Percentiles rank a stretch among this genome's conserved stretches.
These are phyloP conservation scores for Paramecium sexaurelia DNA, from an alignment of 73 alveolate species.

Conservation along the genomic window DNA sequence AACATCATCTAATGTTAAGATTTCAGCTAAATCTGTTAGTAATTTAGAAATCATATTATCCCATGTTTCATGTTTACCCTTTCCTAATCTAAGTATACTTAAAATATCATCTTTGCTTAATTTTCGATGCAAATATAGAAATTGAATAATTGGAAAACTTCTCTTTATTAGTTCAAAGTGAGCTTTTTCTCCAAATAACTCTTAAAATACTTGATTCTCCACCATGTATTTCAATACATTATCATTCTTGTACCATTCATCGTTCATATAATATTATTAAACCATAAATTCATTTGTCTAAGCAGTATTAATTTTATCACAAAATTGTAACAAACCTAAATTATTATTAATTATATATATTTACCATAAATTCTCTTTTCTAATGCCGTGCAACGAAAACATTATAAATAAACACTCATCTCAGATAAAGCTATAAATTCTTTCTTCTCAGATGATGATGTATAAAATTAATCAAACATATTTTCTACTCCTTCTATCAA, in stretches of 20 bases:
- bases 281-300: background rate
- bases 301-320: conserved; percentile 34
- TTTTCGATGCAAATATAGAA: background rate
- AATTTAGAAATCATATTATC: conserved; percentile 32
- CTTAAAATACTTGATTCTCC: background rate
- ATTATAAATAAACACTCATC: background rate
- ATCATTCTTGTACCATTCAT: conserved; percentile 36
- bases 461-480: background rate
- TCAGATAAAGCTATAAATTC: background rate
- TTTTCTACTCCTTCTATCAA: background rate
- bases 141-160: conserved; percentile 41
- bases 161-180: conserved; percentile 52
- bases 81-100: background rate
- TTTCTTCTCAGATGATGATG: background rate
- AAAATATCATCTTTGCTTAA: conserved; percentile 6
- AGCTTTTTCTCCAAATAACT: conserved; percentile 53
- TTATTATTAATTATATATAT: background rate
- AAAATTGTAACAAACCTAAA: background rate
- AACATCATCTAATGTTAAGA: background rate
- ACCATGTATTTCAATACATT: background rate
- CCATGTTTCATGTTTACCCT: conserved; percentile 55
- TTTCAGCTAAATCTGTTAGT: conserved; percentile 43
- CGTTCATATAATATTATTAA: background rate
- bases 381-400: background rate
- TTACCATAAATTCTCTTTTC: conserved; percentile 45